Base-by-base conservation (phyloP, 2,329 filamentous ascomycete genomes). In the Penicillium sp. region DNA sequence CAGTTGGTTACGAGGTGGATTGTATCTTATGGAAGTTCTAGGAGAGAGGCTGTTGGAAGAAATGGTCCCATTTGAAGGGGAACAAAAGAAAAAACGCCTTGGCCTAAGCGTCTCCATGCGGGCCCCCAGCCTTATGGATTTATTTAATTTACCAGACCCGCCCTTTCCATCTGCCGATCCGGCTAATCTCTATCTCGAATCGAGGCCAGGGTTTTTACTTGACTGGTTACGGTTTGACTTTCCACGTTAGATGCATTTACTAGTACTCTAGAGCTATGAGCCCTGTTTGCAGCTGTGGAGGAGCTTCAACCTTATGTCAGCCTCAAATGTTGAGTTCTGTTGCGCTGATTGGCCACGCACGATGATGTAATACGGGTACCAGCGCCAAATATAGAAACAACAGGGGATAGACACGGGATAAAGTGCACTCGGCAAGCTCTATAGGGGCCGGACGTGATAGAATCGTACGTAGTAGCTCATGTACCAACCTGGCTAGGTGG, bases 71-170 rank as follows among this genome's bases (percentile, higher is more conserved):
- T 44, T 47, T 29, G 36, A 46, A 47, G 36, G 47, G 39, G 19
- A 53, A 40, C 19, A 51, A 53, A 53, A 59, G 56, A 58, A 61
- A 62, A 55, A 43, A 53, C 49, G 43, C 34, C 9, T 26, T 57
- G 57, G 61, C 53, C 53, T 59, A 51, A 57, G 59, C 59, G 57
- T 42, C 36, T 53, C 51, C 27, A 61, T 63, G 61, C 61, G 61
- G 61, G 61, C 47, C 57, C 59, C 60, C 58, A 54, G 58, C 27
- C 51, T 62, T 61, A 62, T 62, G 58, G 54, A 53, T 41, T 51
- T 35, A 47, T 47, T 54, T 53, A 51, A 51, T 51, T 51, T 38
- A 32, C 29, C 11, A 41, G 32, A 42, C 51, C 51, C 51, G 39
- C 45, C 13, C 35, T 27, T 14, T n/a, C 13, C 18, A 23, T 39